Conservation (phyloP, 2,329 filamentous ascomycete genomes). For the Ophiosphaerella korrae region DNA sequence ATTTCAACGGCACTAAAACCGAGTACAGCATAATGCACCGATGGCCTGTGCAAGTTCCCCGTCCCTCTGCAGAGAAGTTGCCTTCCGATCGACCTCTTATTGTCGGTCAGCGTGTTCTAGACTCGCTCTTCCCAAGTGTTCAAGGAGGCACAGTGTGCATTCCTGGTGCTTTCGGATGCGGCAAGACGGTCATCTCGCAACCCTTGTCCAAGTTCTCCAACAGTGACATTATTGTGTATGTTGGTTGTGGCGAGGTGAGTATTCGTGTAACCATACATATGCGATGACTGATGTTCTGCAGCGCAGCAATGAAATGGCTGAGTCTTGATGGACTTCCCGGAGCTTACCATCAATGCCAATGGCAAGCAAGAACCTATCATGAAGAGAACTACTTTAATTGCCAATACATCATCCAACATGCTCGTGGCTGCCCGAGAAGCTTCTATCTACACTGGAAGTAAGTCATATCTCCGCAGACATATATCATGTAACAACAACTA, state of each 20-base stretch:
- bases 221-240: constrained; percentile 98
- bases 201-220: constrained; percentile 99
- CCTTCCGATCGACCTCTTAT: constrained; percentile 89
- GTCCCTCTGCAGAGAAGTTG: constrained; percentile 89
- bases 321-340: constrained; percentile 99
- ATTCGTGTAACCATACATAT: no score
- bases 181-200: constrained; percentile 99
- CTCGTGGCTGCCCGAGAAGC: constrained; percentile 97
- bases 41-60: constrained; percentile 96
- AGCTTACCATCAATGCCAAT: constrained; percentile 92
- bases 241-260: constrained; percentile 75
- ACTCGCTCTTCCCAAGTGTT: constrained; percentile 94
- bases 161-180: constrained; percentile 96
- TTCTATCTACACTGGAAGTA: constrained; percentile 91
- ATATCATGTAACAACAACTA: background rate
- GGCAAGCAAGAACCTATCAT: constrained; percentile 98
- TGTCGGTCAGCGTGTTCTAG: constrained; percentile 94
- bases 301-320: constrained; percentile 98
- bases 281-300: background rate
- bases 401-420: constrained; percentile 99
- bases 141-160: constrained; percentile 98
- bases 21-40: constrained; percentile 98
- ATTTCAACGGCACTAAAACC: constrained; percentile 95
- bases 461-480: background rate
- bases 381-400: constrained; percentile 98